Base-by-base conservation (phyloP, 495 filamentous ascomycete species). In the Penicillium salamii region DNA sequence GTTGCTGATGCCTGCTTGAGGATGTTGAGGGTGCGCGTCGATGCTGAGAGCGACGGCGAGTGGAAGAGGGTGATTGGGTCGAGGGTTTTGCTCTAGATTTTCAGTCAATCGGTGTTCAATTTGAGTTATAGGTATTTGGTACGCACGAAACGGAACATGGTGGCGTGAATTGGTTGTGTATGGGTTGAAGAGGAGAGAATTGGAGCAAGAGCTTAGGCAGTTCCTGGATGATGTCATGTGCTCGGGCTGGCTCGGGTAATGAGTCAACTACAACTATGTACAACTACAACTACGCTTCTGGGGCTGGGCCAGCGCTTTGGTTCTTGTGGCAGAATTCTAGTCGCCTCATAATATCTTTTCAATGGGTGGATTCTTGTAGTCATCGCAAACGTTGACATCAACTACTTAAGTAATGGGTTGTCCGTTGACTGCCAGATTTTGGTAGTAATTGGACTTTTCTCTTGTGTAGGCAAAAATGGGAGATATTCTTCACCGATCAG, bases 11-110 rank as follows among this genome's bases (percentile, higher is more conserved):
- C 73, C 67, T 88, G 81, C 62, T 92, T 91, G 19, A 97, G 81
- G 42, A 91, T 66, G 20, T 82, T 83, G 18, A 86, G 78, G 24
- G 82, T 80, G 35, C 83, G 81, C 12, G 76, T 75, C 2, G 89
- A 95, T 54, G 82, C 67, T 3, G 82, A 72, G 14, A 77, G 70
- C 33, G 70, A 71, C 19, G 92, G 80, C 55, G 85, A 83, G 80
- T 97, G 92, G 80, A 97, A 98, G 75, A 98, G 86, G 49, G 91
- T 96, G 59, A 98, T 85, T 52, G 95, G 83, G 76, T 97, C 90
- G 70, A 89, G 79, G 53, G 86, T 77, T 81, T 91, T 91, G 69
- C 79, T 78, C 87, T 91, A 54, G 21, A 45, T 33, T 32, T 35
- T 50, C 52, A 38, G 53, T 54, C 47, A 5, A 23, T 15, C 8